Evolutionary conservation across 1,284 basidiomycete species (phyloP), one percentile per base, ranked within the genome.

Genomic region (Wolfiporia cocos): DNA sequence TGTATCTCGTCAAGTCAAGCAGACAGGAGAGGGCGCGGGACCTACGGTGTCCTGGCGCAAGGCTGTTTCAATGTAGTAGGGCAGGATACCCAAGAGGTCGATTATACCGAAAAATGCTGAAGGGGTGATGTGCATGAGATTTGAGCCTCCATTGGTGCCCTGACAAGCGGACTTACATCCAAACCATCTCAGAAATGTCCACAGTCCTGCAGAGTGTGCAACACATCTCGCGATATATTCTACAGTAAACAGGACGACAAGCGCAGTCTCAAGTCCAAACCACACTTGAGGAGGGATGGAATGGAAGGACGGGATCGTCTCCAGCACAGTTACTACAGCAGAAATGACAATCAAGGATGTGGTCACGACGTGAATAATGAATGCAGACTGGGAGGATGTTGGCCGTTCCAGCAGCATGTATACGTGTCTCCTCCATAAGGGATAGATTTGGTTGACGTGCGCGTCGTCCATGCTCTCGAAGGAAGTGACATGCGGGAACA

Each of bases 21-120:
- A 32, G 23, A 19, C 22, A 46, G 28, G 37, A 26, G 34, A 17
- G 28, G 26, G 23, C 22, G 17, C 5, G 29, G n/a, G 28, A 67
- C 81, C 46, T 55, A 89, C 86, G 2, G 89, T 93, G 61, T 94
- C 91, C 65, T 91, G 81, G 35, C 78, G 79, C n/a, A 91, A 57
- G 15, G 85, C 66, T 39, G 92, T 71, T 63, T 92, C 89, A 46
- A 93, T 77, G 60, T 91, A 93, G 57, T 92, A 93, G 1, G 91
- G 91, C 21, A 88, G 53, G 43, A 93, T 91, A 15, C 89, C 82
- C 37, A 93, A 70, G 11, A 91, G 63, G 58, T 93, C 91, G 59
- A 91, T 78, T 22, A 93, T 74, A 3, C 86, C 88, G 57, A 87
- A 92, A 63, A 92, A 93, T 1, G 87, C 85, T 86, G 31, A 39